A percentile compares a stretch with the other conserved stretches of the same genome.
Conservation (phyloP, 1,139 yeast species). For the Sugiyamaella sp. region DNA sequence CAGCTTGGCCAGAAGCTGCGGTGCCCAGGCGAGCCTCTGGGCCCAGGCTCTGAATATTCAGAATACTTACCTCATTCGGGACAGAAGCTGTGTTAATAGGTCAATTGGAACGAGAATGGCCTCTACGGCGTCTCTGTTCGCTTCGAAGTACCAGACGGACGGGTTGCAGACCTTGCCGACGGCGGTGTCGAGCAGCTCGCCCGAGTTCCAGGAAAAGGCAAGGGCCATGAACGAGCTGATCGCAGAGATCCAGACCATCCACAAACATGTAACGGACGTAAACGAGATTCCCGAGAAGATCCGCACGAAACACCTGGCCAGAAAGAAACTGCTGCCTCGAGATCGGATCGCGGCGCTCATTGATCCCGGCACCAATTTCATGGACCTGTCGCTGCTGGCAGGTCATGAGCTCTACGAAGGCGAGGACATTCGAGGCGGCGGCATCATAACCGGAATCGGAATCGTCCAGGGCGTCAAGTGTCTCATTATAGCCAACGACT, state of each 20-base stretch:
- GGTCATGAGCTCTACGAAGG: conserved; percentile 41
- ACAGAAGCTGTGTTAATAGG: too few species aligned
- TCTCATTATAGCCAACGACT: conserved; percentile 42
- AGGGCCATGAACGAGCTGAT: conserved; percentile 32
- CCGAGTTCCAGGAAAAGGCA: conserved; percentile 36
- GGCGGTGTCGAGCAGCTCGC: conserved; percentile 35
- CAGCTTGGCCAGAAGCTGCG: too few species aligned
- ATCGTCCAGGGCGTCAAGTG: conserved; percentile 41
- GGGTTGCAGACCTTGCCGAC: conserved; percentile 34
- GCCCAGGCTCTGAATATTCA: too few species aligned
- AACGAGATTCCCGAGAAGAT: conserved; percentile 39
- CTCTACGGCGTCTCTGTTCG: conserved; percentile 20
- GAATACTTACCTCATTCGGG: too few species aligned
- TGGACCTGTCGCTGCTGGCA: conserved; percentile 41
- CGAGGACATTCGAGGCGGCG: conserved; percentile 43
- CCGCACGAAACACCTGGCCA: conserved; percentile 44
- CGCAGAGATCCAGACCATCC: conserved; percentile 30
- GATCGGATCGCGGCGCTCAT: conserved; percentile 40
- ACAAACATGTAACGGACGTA: conserved; percentile 32
- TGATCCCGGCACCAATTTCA: conserved; percentile 42
- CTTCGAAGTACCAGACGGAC: conserved; percentile 26
- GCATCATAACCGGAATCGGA: conserved; percentile 43
- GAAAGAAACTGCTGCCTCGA: conserved; percentile 42
- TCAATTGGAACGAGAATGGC: background rate
- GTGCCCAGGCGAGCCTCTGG: too few species aligned